Conservation (phyloP, 73 alveolate species). For the Paramecium pentaurelia region DNA sequence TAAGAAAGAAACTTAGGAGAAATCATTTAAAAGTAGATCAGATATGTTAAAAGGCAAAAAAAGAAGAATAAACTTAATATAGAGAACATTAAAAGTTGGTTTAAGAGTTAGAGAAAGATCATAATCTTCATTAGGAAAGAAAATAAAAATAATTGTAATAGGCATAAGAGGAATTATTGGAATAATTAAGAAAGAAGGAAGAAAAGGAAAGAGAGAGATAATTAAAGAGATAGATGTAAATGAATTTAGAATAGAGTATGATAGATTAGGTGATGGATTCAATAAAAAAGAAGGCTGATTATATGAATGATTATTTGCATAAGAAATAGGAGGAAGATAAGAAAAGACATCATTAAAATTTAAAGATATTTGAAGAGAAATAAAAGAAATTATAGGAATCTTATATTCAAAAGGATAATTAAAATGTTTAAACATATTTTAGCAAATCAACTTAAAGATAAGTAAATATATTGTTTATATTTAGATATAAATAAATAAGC, state of each 20-base stretch:
- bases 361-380: not conserved
- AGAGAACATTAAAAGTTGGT: not conserved
- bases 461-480: not conserved
- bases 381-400: not conserved
- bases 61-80: not conserved
- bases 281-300: not conserved
- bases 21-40: not conserved
- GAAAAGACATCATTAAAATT: not conserved
- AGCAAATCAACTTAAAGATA: not conserved
- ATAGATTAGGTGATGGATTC: not conserved
- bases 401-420: not conserved
- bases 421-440: not conserved
- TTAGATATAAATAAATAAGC: not conserved
- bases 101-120: not conserved
- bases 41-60: not conserved
- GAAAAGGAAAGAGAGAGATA: slow-evolving; percentile 2
- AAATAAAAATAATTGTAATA: not conserved
- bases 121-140: not conserved
- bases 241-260: not conserved
- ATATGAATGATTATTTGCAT: not conserved
- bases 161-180: not conserved
- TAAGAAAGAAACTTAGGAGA: not conserved
- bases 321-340: not conserved
- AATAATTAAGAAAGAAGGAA: not conserved
- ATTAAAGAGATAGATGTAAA: not conserved